Conservation (phyloP, 1,284 basidiomycete genomes). For the Irpex rosettiformis region DNA sequence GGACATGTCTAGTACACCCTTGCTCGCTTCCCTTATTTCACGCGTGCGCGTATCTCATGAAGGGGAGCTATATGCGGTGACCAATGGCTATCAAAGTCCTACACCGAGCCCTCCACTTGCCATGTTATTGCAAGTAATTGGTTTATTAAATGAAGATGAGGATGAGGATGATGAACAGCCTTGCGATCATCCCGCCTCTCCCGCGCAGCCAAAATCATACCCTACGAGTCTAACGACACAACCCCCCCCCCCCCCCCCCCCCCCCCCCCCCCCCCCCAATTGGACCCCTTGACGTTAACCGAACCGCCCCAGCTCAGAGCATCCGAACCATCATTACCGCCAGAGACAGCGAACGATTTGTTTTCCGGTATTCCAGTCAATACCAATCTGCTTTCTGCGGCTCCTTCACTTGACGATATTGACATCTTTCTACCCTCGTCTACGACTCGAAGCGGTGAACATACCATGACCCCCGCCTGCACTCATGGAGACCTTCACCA, state of each 20-base stretch:
- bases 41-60: background rate
- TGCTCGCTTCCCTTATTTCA: background rate
- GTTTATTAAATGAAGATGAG: background rate
- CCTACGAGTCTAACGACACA: no score
- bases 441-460: no score
- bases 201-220: background rate
- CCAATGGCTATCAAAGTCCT: background rate
- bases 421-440: background rate
- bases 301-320: no score
- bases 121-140: background rate
- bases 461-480: no score
- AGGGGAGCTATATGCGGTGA: background rate
- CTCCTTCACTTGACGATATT: background rate
- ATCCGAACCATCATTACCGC: background rate
- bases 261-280: no score
- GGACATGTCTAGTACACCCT: background rate
- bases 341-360: no score
- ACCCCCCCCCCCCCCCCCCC: no score
- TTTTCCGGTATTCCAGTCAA: background rate
- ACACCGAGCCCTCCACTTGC: background rate
- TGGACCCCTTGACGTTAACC: no score
- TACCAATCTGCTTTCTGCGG: background rate
- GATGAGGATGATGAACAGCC: background rate
- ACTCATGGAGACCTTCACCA: no score
- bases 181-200: background rate